Base-by-base conservation (phyloP, 805 yeast genomes). In the Metschnikowia reukaufii region DNA sequence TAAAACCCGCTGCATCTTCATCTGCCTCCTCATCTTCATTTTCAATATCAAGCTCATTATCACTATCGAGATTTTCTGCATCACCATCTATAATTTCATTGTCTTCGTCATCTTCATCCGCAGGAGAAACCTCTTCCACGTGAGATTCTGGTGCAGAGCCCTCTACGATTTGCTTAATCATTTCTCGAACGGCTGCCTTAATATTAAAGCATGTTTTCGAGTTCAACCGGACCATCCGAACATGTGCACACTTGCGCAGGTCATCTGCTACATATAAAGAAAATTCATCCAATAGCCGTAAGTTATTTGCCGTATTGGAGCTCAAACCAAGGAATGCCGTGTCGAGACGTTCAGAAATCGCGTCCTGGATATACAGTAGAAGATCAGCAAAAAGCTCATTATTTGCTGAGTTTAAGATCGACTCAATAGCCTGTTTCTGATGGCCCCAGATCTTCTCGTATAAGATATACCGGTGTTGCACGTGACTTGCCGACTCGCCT, bases 231-330 rank as follows among this genome's bases (percentile, higher is more conserved):
- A 68, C 59, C 16, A 66, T 45, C 34, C 59, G 61, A 13, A 61
- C 37, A 29, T 45, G 48, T 29, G 45, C 46, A 13, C 39, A 21
- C 4, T 38, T 34, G 4, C 19, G 13, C 12, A 39, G 30, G 23
- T 54, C 51, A 16, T 47, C 51, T 6, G 31, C 41, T 20, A 64
- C 45, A 42, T 56, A 57, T 12, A 46, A 33, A 18, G 62, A 57
- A 44, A 72, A 66, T 37, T 70, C 74, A n/a, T 67, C 59, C 20
- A 72, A 52, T 10, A 70, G 65, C 19, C 76, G 57, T 35, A 62
- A 52, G 52, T 72, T 72, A 50, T 71, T 72, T 30, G 75, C 74
- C 9, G 66, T 66, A 51, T 72, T 71, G 13, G 75, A 64, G 23
- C 72, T 66, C 42, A 72, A 54, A 48, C 61, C 69, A 16, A 72